phyloP scores from a whole-genome alignment of 257 asterid species.

The Pogostemon cablin region DNA sequence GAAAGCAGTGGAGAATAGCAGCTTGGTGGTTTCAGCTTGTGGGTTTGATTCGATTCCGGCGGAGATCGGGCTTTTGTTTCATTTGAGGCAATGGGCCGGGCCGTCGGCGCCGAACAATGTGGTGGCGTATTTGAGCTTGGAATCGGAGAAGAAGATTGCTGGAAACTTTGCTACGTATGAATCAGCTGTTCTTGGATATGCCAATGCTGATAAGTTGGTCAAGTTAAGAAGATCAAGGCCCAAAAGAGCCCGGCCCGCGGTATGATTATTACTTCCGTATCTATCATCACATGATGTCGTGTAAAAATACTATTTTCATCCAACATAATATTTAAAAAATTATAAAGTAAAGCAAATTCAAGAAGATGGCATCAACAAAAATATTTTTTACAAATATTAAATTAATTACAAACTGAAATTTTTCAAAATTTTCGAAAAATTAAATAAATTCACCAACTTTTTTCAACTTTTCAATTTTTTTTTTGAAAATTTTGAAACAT shows the following conservation, averaged over 20 bases:
- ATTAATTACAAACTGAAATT: too few relatives aligned
- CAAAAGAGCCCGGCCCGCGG: conserved; percentile 64
- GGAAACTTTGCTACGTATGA: conserved; percentile 80
- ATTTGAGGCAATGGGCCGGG: conserved; percentile 62
- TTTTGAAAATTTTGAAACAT: too few relatives aligned
- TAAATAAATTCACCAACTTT: too few relatives aligned
- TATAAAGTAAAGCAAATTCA: too few relatives aligned
- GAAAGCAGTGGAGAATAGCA: conserved; percentile 64
- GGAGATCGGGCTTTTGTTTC: conserved; percentile 75
- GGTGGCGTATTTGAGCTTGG: conserved; percentile 86
- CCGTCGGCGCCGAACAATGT: conserved; percentile 60
- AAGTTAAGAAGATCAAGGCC: conserved; percentile 68
- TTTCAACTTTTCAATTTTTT: too few relatives aligned
- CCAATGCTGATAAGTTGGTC: conserved; percentile 56
- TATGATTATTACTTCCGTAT: conserved; percentile 17
- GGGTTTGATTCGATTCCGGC: conserved; percentile 93
- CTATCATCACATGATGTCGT: too few relatives aligned
- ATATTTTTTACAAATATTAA: too few relatives aligned
- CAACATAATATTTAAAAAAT: too few relatives aligned
- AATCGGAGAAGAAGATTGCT: conserved; percentile 65
- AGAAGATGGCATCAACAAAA: too few relatives aligned
- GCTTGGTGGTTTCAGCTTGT: conserved; percentile 75
- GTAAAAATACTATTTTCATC: too few relatives aligned
- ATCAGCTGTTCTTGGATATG: conserved; percentile 84
- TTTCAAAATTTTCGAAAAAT: too few relatives aligned